A percentile compares a stretch with the other conserved stretches of the same genome.
These are phyloP conservation scores for Exophiala lecanii-corni DNA, from an alignment of 2,329 filamentous ascomycete species.

Conservation along the genomic window DNA sequence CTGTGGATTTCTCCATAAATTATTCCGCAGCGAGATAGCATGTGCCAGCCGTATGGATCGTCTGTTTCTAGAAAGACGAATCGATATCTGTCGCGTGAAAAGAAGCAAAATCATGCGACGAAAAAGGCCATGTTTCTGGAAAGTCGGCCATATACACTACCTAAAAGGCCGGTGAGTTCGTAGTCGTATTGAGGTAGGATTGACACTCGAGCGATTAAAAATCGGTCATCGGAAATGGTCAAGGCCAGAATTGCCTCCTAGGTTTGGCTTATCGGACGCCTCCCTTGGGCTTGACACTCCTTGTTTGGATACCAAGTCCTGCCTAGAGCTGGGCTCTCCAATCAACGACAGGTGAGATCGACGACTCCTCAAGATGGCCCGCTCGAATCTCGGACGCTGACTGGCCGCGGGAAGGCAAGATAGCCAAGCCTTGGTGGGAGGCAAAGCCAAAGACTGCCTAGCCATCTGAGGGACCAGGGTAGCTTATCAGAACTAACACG, in stretches of 20 bases:
- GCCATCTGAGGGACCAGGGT: no score
- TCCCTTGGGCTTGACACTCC: slow-evolving; percentile 1
- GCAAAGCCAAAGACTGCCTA: background rate
- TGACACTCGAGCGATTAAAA: background rate
- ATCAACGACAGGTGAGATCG: background rate
- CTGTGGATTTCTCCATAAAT: no score
- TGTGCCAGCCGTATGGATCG: no score
- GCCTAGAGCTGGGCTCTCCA: slow-evolving; percentile 1
- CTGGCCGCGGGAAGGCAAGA: background rate
- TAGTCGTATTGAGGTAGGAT: slow-evolving; percentile 1
- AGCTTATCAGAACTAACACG: background rate
- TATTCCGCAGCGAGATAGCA: no score
- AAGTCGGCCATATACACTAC: no score
- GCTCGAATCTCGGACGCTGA: no score
- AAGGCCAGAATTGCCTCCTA: slow-evolving; percentile 1
- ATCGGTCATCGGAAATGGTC: slow-evolving; percentile 5
- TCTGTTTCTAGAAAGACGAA: no score
- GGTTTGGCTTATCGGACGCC: slow-evolving; percentile 11
- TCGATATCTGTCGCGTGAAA: no score
- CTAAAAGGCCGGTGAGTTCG: no score
- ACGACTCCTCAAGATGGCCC: background rate
- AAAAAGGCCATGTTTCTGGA: no score
- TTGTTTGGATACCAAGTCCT: background rate
- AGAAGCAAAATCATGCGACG: no score
- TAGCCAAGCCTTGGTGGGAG: background rate